Conservation (phyloP, 345 rosid genomes). For the Clarkia xantiana region DNA sequence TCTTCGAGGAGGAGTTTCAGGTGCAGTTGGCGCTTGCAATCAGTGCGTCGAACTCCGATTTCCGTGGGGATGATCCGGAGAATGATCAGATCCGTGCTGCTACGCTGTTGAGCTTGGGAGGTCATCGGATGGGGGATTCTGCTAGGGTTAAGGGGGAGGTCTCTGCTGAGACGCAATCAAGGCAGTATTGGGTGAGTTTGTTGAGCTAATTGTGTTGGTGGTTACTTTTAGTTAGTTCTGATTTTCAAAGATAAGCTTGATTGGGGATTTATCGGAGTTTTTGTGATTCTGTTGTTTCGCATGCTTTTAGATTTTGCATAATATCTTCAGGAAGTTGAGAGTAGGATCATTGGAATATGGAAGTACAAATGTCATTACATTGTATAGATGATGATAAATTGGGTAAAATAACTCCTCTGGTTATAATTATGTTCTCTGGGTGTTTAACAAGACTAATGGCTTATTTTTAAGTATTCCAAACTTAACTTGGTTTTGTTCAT, state of each 20-base stretch:
- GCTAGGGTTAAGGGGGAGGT: constrained; percentile 43
- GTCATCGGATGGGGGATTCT: constrained; percentile 35
- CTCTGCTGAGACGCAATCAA: constrained; percentile 57
- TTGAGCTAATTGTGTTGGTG: constrained; percentile 7
- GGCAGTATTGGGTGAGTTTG: constrained; percentile 86
- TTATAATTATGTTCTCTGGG: no score
- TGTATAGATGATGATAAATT: no score
- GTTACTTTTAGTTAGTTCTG: constrained; percentile 3
- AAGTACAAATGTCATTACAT: no score
- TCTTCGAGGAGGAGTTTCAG: constrained; percentile 94
- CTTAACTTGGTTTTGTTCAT: no score
- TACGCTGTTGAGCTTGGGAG: constrained; percentile 57
- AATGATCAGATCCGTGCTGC: constrained; percentile 94
- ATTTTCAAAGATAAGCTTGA: neutral
- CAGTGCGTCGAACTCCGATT: constrained; percentile 77
- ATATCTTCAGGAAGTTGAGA: no score
- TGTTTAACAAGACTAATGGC: no score
- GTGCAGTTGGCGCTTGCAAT: constrained; percentile 90
- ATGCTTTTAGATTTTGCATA: no score
- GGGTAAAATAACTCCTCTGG: no score
- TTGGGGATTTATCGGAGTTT: neutral
- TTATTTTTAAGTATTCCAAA: no score
- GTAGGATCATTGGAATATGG: no score
- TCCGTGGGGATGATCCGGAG: constrained; percentile 47
- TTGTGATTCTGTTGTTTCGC: neutral